Base-by-base conservation (phyloP, 257 asterid species). In the Petunia axillaris region DNA sequence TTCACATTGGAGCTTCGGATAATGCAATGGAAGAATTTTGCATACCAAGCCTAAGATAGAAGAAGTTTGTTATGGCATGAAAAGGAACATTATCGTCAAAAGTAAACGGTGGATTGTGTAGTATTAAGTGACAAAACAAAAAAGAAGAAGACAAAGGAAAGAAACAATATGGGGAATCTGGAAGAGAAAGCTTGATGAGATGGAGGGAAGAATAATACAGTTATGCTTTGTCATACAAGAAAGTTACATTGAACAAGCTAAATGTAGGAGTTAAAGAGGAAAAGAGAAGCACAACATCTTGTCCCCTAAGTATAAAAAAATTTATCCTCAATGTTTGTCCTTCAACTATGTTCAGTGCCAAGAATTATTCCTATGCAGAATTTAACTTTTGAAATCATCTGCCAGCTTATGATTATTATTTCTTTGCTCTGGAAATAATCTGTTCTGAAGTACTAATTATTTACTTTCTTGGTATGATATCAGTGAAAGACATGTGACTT, bases 361-460 rank as follows among this genome's bases (percentile, higher is more conserved):
- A 15, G 54, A 67, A 41, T 67, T 13, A 67, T 67, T 67, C 75
- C 43, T 67, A 73, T 40, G 48, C 77, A 1, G 59, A 48, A 73
- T 43, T 48, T 50, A 10, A 9, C 39, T 71, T 71, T 68, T 71
- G 14, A 1, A 5, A 57, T 1, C 2, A 48, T 68, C 39, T 9
- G 60, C 77, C 43, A 71, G 10, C 35, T 46, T 48, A 25, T 48
- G 25, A 25, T 71, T 58, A 71, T 48, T 46, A 71, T 71, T 52
- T 71, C 59, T 40, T 70, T 68, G 53, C 58, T 70, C 58, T 70
- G n/a, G 16, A 35, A 48, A 35, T 70, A 70, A 54, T 25, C 25
- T 70, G 25, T 46, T 70, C 59, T 35, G 11, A 71, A 50, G 35
- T 73, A 35, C 36, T 50, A 73, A 73, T 50, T 43, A 73, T 73